Percentiles rank a stretch among this genome's conserved stretches.
These are phyloP conservation scores for Litsea cubeba DNA, from an alignment of 164 flowering plant genomes.

Conservation along the genomic window DNA sequence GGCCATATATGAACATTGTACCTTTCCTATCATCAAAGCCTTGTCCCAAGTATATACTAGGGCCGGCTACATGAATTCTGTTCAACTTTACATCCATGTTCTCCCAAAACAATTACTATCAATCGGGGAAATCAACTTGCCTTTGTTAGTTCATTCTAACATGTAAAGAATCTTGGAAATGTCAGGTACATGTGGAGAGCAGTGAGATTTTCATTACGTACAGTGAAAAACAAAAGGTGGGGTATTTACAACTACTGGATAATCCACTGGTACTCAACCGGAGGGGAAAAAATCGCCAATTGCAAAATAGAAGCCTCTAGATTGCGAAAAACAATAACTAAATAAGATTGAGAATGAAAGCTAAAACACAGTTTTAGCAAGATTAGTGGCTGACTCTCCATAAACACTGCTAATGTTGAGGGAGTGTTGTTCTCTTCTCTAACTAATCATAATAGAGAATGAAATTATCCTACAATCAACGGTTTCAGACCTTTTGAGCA, in stretches of 20 bases:
- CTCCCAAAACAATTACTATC: too few relatives aligned
- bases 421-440: slow-evolving; percentile 36
- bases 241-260: slow-evolving; percentile 2
- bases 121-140: too few relatives aligned
- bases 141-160: too few relatives aligned
- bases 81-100: too few relatives aligned
- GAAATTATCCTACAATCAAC: slow-evolving; percentile 34
- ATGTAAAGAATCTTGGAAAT: too few relatives aligned
- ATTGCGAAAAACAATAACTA: background rate
- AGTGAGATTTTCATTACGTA: background rate
- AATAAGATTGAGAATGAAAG: background rate
- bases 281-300: background rate
- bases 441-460: slow-evolving; percentile 31
- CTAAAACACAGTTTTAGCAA: background rate
- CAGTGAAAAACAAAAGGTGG: background rate
- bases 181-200: background rate
- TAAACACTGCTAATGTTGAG: slow-evolving; percentile 12
- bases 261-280: background rate
- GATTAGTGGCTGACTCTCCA: background rate
- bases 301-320: background rate
- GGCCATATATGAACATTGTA: too few relatives aligned
- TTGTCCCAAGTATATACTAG: too few relatives aligned
- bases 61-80: too few relatives aligned
- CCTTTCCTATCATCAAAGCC: too few relatives aligned
- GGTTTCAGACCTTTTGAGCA: background rate